Evolutionary conservation across 1,284 basidiomycete genomes (phyloP), one percentile per base, ranked within the genome.

Genomic region (Microbotryum silenes-acaulis): DNA sequence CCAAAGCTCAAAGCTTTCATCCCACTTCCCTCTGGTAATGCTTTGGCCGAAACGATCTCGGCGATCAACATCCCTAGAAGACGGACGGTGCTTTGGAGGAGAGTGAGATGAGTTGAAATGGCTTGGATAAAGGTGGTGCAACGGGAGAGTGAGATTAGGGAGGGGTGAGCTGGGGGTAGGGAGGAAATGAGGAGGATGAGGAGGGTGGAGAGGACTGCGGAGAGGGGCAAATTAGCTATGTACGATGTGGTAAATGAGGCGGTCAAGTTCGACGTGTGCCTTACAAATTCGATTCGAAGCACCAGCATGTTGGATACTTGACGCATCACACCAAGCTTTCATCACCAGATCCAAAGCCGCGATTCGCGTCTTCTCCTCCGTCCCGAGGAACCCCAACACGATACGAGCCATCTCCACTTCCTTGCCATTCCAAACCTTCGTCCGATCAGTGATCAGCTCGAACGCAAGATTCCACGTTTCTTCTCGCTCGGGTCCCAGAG

Each of bases 1-100:
- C 81, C 84, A 67, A 97, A 97, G 61, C 83, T 79, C 8, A 97
- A 79, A 49, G 80, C 80, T 74, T 86, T 87, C 0, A 83, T 80
- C 8, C 60, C 57, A 2, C 62, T 55, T 2, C 70, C 71, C 4
- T 58, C 54, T 4, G 73, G 69, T 8, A 73, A 78, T 25, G 68
- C 68, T 60, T 67, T 70, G 71, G 74, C 37, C n/a, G 70, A 72
- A 8, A 79, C 60, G 25, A 87, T 77, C 74, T 98, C 94, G 0
- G 89, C 94, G 0, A 85, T 84, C 14, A 97, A 81, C 92, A 97
- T 96, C 3, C 94, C 94, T 67, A 91, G 86, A n/a, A 86, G 81
- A 2, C 93, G 85, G 16, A 96, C 81, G 2, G 82, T 80, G 4
- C 80, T 77, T 61, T 94, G 90, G 4, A 87, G 77, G 70, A 96